Evolutionary conservation across 129 eudicot genomes (phyloP).

Genomic region (Pulicaria dysenterica): DNA sequence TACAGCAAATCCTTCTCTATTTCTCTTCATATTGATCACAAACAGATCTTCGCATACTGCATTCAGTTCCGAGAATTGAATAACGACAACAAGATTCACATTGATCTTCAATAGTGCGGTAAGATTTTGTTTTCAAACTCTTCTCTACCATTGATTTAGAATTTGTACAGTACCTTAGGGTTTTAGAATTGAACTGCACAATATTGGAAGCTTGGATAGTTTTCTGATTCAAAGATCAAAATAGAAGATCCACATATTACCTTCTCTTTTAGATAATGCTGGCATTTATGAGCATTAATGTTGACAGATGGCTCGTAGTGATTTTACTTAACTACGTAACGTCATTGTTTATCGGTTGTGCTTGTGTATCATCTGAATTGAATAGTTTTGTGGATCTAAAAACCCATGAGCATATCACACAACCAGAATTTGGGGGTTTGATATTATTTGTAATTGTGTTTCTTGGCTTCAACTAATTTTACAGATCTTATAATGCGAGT

Average conservation of each 20-base stretch:
- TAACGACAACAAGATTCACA: conserved; percentile 8
- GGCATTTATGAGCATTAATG: conserved; percentile 26
- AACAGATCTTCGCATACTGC: conserved; percentile 19
- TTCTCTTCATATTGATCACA: background rate
- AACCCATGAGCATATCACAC: conserved; percentile 14
- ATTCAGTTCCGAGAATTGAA: conserved; percentile 13
- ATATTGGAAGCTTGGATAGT: conserved; percentile 10
- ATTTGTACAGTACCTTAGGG: conserved; percentile 12
- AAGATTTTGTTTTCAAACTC: conserved; percentile 4
- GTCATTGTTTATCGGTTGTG: conserved; percentile 17
- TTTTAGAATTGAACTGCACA: background rate
- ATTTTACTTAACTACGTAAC: conserved; percentile 13
- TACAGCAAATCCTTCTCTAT: conserved; percentile 16
- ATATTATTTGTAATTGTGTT: conserved; percentile 1
- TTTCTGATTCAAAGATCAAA: conserved; percentile 13
- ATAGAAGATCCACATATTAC: conserved; percentile 22
- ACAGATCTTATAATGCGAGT: conserved; percentile 16
- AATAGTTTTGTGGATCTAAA: conserved; percentile 26
- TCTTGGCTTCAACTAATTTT: conserved; percentile 4
- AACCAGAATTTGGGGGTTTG: conserved; percentile 11
- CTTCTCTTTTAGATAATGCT: conserved; percentile 5
- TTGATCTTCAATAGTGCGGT: conserved; percentile 27
- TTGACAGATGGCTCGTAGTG: conserved; percentile 27
- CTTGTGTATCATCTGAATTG: conserved; percentile 25
- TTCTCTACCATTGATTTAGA: conserved; percentile 17